Percentiles rank a stretch among this genome's conserved stretches.
Evolutionary conservation across 768 basidiomycete genomes (phyloP).

Genomic region (Hygrophorus russula): DNA sequence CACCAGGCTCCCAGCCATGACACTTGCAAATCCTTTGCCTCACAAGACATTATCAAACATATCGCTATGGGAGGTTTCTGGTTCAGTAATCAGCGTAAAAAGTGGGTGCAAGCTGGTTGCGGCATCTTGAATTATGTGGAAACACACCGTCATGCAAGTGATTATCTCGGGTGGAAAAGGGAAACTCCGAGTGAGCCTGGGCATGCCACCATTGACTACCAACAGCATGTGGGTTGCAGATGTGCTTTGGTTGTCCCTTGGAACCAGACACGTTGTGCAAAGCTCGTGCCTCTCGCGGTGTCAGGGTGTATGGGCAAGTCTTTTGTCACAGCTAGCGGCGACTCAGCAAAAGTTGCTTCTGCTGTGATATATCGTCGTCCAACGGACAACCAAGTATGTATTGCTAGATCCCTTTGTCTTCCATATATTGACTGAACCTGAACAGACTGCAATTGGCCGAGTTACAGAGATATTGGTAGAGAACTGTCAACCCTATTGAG

Average conservation of each 20-base stretch:
- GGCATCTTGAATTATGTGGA: neutral
- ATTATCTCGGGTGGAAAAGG: too few species aligned
- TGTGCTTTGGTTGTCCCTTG: neutral
- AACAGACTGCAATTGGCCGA: too few species aligned
- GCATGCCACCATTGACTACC: neutral
- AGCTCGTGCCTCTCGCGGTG: neutral
- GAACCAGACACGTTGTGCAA: neutral
- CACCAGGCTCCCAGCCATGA: slow-evolving; percentile 21
- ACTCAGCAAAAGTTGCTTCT: neutral
- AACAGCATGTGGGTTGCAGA: neutral
- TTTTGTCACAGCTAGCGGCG: neutral
- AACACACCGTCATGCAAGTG: too few species aligned
- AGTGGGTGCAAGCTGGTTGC: slow-evolving; percentile 2
- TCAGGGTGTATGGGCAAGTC: neutral
- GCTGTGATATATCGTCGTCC: too few species aligned
- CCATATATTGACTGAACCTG: too few species aligned
- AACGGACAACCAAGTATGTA: too few species aligned
- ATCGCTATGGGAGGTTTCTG: slow-evolving; percentile 15
- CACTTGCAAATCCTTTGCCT: slow-evolving; percentile 17
- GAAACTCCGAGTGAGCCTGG: neutral
- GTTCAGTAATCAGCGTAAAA: neutral
- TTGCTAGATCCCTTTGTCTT: too few species aligned
- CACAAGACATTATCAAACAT: slow-evolving; percentile 16
- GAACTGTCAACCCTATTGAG: too few species aligned
- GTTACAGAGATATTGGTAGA: too few species aligned